Base-by-base conservation (phyloP, 129 eudicot species). In the Helianthus tuberosus region DNA sequence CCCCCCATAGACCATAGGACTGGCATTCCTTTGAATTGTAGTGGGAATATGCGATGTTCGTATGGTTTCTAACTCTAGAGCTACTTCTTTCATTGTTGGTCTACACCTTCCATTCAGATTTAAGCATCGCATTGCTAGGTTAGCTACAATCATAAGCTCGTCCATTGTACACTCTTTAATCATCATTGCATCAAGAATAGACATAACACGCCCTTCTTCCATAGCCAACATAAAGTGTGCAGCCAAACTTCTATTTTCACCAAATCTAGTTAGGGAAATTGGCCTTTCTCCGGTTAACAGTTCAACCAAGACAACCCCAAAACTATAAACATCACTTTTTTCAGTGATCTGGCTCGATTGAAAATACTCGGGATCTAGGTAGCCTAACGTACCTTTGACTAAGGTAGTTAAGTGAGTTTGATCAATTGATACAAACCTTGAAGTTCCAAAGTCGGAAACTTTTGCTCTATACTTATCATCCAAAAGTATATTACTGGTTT, bases 391-490 rank as follows among this genome's bases (percentile, higher is more conserved):
- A 13, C 82, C 82, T 60, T 61, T 43, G 27, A 78, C 76, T 59
- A 53, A 14, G 5, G 81, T 77, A 16, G 76, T 77, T 8, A 77
- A 46, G 25, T 69, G 81, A 49, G 81, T 77, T 60, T 77, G 65
- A 36, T 77, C 71, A 1, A 62, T 2, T 32, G 71, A 27, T 20
- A 77, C 47, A 16, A 57, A 69, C 74, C 81, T 77, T 4, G 81
- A 77, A 5, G 76, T 77, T 73, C 76, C 76, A 77, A 77, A 77
- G 62, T 77, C 76, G 0, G 81, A 73, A 29, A 77, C 64, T 69
- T 77, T 77, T 1, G 81, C 81, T n/a, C 64, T 77, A 8, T 69
- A 58, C 20, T 77, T 68, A 23, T 77, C 81, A 69, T 77, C 81
- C 60, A 77, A 58, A 68, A 77, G 81, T 58, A 77, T 77, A 54